Evolutionary conservation across 2,329 filamentous ascomycete genomes (phyloP), one percentile per base, ranked within the genome.

Genomic region (Colletotrichum scovillei): DNA sequence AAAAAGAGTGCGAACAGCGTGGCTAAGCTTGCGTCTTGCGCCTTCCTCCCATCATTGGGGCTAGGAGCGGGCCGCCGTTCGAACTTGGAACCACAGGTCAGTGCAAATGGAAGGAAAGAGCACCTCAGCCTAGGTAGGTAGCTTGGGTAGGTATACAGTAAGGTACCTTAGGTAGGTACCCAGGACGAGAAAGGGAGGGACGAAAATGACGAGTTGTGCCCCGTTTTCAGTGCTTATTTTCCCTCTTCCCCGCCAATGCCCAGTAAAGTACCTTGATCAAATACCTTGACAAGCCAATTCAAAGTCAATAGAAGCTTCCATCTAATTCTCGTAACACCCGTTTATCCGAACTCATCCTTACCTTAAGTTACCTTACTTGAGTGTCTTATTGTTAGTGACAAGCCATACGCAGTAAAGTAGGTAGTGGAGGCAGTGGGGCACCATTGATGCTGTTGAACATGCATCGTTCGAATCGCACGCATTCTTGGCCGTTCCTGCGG

Each of bases 51-150:
- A 52, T 28, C 3, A 55, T 22, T 22, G 35, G 16, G 16, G 38
- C 46, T 65, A 65, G 63, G 63, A 42, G 63, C 49, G 63, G 63
- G 63, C 63, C 63, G 63, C 42, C 63, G 53, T 46, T 42, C 49
- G 52, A 65, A 46, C 49, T 46, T 42, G 32, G 63, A 65, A 46
- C 49, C 14, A 22, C 12, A 57, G 16, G 32, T 42, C 63, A 22
- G 60, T 14, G 9, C 24, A 28, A 46, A 26, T 35, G 32, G 9
- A 35, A 35, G 32, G 32, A 12, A 35, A 35, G 32, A 35, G 11
- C 32, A 35, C 32, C 32, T n/a, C n/a, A n/a, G n/a, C n/a, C n/a
- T n/a, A n/a, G n/a, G n/a, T n/a, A n/a, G n/a, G n/a, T n/a, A n/a
- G n/a, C n/a, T n/a, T n/a, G n/a, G n/a, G n/a, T n/a, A n/a, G n/a